Evolutionary conservation across 176 grass and related monocot species (phyloP), one percentile per base, ranked within the genome.

Genomic region (Carex scoparia): DNA sequence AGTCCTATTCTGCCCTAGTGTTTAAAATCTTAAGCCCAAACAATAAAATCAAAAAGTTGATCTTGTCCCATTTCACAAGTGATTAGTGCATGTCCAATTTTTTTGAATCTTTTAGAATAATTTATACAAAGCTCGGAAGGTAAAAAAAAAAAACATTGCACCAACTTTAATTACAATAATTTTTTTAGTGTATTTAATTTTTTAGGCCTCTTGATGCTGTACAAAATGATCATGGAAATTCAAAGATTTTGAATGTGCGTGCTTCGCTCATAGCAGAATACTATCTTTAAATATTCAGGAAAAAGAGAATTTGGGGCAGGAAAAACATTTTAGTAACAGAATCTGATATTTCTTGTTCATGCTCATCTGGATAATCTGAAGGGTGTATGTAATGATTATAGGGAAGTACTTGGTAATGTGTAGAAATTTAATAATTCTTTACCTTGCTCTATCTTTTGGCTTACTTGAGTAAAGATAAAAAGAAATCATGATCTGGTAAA

Each of bases 341-440:
- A 82, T 51, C 35, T 27, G 55, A 79, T 79, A 51, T 56, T 35
- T 61, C 11, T 80, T 60, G 4, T 38, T 68, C 33, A 38, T 38
- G 33, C 15, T 38, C 31, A 38, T 68, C 40, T 68, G 32, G 65
- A 38, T 15, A 64, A 69, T 69, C 4, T 5, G 12, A 54, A 53
- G 46, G 23, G 10, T 75, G 27, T 30, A 16, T 31, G 12, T 16
- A 53, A 23, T 54, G 27, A 78, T 57, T 35, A 56, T 35, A 57
- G 33, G 27, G 4, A 57, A 51, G 0, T 46, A 18, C 1, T 67
- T 65, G 61, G 59, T 54, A 51, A 55, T 83, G 10, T 68, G 10
- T 82, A 82, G 40, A n/a, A 65, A 82, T 67, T 82, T 16, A 53
- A 74, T 83, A 83, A 49, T 68, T 67, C 0, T 80, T 61, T 35